Percentiles rank a stretch among this genome's conserved stretches.
These are phyloP conservation scores for Globisporangium recalcitrans DNA, from an alignment of 352 stramenopile species.

Conservation along the genomic window DNA sequence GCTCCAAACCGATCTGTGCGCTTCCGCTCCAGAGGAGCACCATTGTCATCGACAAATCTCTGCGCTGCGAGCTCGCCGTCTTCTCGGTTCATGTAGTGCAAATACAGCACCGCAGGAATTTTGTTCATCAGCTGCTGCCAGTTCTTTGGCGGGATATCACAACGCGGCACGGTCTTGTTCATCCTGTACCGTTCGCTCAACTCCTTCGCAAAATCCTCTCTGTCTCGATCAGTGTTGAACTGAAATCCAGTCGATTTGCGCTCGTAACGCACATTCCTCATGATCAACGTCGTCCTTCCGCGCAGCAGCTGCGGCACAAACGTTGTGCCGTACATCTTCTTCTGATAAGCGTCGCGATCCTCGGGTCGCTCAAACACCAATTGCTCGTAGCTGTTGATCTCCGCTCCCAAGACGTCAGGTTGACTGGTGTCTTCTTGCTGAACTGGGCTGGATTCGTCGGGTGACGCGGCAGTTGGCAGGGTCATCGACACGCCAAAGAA, in stretches of 20 bases:
- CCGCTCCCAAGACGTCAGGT: not conserved
- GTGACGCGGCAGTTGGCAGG: not conserved
- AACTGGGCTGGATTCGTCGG: not conserved
- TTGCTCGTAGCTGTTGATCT: conserved; percentile 35
- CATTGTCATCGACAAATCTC: conserved; percentile 38
- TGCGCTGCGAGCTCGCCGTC: conserved; percentile 35
- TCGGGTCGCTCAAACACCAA: conserved; percentile 31
- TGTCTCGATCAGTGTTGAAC: conserved; percentile 56
- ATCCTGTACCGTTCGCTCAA: conserved; percentile 47
- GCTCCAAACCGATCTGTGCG: conserved; percentile 35
- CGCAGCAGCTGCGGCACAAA: conserved; percentile 48
- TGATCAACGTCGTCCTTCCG: conserved; percentile 34
- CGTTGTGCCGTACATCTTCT: conserved; percentile 45
- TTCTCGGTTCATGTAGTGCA: conserved; percentile 56
- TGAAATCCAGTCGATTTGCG: conserved; percentile 53
- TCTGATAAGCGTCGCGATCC: conserved; percentile 43
- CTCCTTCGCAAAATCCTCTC: conserved; percentile 38
- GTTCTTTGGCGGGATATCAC: conserved; percentile 50
- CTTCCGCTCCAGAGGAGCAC: conserved; percentile 31
- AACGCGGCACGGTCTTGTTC: conserved; percentile 42
- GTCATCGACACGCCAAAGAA: conserved; percentile 26
- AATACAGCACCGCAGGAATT: conserved; percentile 25
- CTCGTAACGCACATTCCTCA: conserved; percentile 44
- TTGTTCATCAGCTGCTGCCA: conserved; percentile 44
- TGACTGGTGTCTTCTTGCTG: not conserved